Base-by-base conservation (phyloP, 345 rosid species). In the Gossypium bickii region DNA sequence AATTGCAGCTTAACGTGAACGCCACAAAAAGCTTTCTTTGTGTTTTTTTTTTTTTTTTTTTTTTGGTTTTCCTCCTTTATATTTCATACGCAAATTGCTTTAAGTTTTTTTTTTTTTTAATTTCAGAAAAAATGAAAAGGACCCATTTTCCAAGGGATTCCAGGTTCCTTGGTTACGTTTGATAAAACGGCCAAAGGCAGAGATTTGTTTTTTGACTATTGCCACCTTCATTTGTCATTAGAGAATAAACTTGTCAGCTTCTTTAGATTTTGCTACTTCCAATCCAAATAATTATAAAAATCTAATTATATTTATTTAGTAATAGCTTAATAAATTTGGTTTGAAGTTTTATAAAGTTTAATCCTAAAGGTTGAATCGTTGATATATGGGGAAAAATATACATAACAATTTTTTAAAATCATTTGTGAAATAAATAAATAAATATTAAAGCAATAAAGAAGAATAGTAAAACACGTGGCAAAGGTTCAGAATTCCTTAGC, bases 1-100 rank as follows among this genome's bases (percentile, higher is more conserved):
- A 56, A 76, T 75, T 84, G 70, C 78, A 67, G 84, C 83, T 82
- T 79, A n/a, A 79, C 88, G 87, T 78, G 63, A 80, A 84, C 87
- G 83, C 84, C 82, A 86, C 78, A 77, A 77, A 78, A 73, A 78
- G 8, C 17, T 62, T 49, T 75, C 55, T 57, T 15, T 51, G n/a
- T 51, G 18, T 12, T 15, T 15, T 8, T 1, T 55, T 20, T 22
- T 56, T 20, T 22, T 56, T 56, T 56, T 56, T 53, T 29, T 3
- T 27, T 27, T 27, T 2, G 3, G 0, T 3, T 29, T 29, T 29
- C 4, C 38, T 34, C 1, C 49, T n/a, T 17, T 20, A 56, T 3
- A 71, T 59, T 29, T 53, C 9, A 12, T 1, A 16, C 47, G n/a
- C 55, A 20, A 27, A 10, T 29, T 2, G 9, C 0, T 47, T 24